These are phyloP conservation scores for Funneliformis geosporum DNA, from an alignment of 192 early-diverging fungal genomes.

Conservation along the genomic window DNA sequence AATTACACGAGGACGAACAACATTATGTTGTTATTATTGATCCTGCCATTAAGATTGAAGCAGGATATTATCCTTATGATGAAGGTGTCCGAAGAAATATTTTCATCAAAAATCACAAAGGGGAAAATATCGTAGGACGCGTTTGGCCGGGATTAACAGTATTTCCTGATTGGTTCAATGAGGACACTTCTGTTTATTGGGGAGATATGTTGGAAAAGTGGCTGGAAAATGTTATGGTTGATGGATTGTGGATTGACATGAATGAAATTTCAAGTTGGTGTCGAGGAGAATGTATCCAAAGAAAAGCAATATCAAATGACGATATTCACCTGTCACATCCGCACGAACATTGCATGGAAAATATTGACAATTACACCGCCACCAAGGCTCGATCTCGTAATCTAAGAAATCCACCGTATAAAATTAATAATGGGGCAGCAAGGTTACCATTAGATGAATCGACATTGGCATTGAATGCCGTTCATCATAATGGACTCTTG, in stretches of 20 bases:
- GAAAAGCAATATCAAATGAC: no score
- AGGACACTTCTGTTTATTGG: slow-evolving; percentile 53
- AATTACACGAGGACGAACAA: slow-evolving; percentile 51
- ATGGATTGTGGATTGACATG: slow-evolving; percentile 71
- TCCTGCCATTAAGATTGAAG: slow-evolving; percentile 57
- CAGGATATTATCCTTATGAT: slow-evolving; percentile 54
- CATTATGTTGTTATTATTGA: slow-evolving; percentile 64
- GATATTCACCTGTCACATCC: not conserved
- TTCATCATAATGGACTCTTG: not conserved
- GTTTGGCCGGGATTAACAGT: slow-evolving; percentile 63
- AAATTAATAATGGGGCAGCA: slow-evolving; percentile 13
- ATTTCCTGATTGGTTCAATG: slow-evolving; percentile 65
- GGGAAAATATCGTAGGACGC: slow-evolving; percentile 50
- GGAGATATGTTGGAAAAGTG: slow-evolving; percentile 40
- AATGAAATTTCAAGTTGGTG: slow-evolving; percentile 50
- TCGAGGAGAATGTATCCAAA: not conserved
- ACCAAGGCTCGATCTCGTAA: not conserved
- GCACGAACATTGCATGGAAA: not conserved
- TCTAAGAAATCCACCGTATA: slow-evolving; percentile 21
- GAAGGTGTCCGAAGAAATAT: slow-evolving; percentile 51
- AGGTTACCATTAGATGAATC: not conserved
- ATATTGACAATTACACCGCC: not conserved
- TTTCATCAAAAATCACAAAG: slow-evolving; percentile 62
- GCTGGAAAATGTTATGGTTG: slow-evolving; percentile 38
- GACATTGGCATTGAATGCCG: slow-evolving; percentile 1